Evolutionary conservation across 345 rosid species (phyloP), one percentile per base, ranked within the genome.

Genomic region (Camelina hispida): DNA sequence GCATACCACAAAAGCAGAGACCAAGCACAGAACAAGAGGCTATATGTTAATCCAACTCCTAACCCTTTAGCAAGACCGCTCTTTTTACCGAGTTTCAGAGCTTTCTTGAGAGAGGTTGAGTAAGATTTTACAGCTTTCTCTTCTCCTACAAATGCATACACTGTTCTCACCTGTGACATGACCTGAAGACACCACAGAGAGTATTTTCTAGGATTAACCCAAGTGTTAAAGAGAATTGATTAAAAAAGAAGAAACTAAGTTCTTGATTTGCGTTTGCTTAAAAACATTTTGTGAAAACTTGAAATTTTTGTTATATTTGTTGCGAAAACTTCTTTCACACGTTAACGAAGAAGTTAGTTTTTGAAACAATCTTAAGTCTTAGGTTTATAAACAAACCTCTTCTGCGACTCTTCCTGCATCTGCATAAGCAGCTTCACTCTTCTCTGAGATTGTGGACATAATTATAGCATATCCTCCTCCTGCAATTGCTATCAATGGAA

Each of bases 321-420:
- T n/a, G 14, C 17, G 23, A 32, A 14, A 58, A 9, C 57, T 8
- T 71, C 3, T 15, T 51, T 2, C 5, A 18, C 70, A 72, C 40
- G 42, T 48, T 12, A 54, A 52, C 1, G 2, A 1, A 68, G 0
- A 64, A 50, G n/a, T 20, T 48, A 71, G 13, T 16, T 11, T 48
- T 38, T 25, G 17, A 11, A 28, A 47, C 25, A 32, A 22, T 15
- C 44, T 52, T 16, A 73, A 73, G 52, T 4, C n/a, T 15, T 46
- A 38, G 5, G 37, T 28, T 20, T 22, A 32, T 38, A 50, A 22
- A 35, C 66, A 70, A 78, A 90, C 96, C 94, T 93, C 96, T 72
- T 93, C 90, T 15, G 91, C 94, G n/a, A 85, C 80, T 67, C 86
- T 90, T 13, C 94, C 96, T 6, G 94, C 92, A 76, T 90, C 90